phyloP scores from a whole-genome alignment of 2,329 filamentous ascomycete genomes.

The Microcera coccophila region DNA sequence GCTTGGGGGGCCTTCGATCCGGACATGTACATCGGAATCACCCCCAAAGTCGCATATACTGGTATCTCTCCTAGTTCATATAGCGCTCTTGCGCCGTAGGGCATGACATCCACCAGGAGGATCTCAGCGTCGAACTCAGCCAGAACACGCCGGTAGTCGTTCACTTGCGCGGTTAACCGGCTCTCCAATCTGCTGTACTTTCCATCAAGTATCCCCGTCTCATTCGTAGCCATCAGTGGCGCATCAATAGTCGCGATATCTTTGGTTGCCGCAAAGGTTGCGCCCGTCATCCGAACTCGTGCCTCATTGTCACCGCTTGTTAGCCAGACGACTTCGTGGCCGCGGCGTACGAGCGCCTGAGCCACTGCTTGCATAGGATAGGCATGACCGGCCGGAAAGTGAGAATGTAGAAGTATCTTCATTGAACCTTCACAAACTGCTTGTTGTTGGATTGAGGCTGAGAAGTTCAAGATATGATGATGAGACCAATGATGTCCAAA shows the following conservation, averaged over 20 bases:
- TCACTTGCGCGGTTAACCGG: slow-evolving; percentile 34
- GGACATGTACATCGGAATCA: slow-evolving; percentile 37
- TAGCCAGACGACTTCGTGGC: slow-evolving; percentile 39
- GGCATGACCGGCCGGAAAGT: slow-evolving; percentile 38
- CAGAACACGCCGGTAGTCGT: slow-evolving; percentile 33
- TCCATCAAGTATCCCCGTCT: slow-evolving; percentile 32
- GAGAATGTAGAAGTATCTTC: slow-evolving; percentile 38
- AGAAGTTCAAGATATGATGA: too few relatives aligned
- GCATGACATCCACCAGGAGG: slow-evolving; percentile 38
- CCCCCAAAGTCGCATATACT: slow-evolving; percentile 36
- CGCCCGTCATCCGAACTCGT: slow-evolving; percentile 33
- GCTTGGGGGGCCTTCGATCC: slow-evolving; percentile 27
- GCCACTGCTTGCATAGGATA: slow-evolving; percentile 40
- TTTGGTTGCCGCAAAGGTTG: slow-evolving; percentile 31
- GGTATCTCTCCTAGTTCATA: slow-evolving; percentile 34
- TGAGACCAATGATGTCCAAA: too few relatives aligned
- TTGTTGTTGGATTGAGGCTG: neutral
- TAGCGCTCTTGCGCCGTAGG: slow-evolving; percentile 34
- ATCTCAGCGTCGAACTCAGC: slow-evolving; percentile 28
- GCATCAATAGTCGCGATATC: slow-evolving; percentile 30
- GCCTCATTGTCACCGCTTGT: slow-evolving; percentile 33
- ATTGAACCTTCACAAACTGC: too few relatives aligned
- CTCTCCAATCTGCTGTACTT: slow-evolving; percentile 22
- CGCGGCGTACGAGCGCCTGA: slow-evolving; percentile 34
- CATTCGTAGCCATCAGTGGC: slow-evolving; percentile 24